These are phyloP conservation scores for Cylindrotheca fusiformis DNA, from an alignment of 108 stramenopile genomes.

Conservation along the genomic window DNA sequence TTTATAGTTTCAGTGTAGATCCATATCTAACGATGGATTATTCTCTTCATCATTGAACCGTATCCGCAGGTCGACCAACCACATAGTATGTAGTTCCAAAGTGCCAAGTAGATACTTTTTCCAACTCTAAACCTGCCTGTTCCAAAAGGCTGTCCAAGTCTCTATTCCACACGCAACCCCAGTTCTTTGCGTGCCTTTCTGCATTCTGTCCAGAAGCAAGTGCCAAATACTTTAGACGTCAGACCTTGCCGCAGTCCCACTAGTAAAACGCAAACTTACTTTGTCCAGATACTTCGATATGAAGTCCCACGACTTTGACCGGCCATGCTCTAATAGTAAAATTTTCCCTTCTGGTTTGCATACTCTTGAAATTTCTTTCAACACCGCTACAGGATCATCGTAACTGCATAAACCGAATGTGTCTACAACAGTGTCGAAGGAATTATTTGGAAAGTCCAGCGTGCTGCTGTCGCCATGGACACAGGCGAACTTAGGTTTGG, in stretches of 20 bases:
- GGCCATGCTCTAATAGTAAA: conserved; percentile 77
- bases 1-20: no score
- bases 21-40: no score
- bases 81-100: conserved; percentile 92
- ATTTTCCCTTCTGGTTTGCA: conserved; percentile 82
- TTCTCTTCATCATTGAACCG: background rate
- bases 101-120: conserved; percentile 61
- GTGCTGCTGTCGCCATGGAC: conserved; percentile 58
- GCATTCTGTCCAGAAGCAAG: conserved; percentile 33
- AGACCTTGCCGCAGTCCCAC: background rate
- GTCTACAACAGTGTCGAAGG: conserved; percentile 89
- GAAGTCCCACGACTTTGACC: conserved; percentile 56
- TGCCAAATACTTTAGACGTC: background rate
- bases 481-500: conserved; percentile 44
- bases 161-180: conserved; percentile 92
- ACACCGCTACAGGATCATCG: conserved; percentile 79
- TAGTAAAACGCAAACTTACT: background rate
- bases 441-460: conserved; percentile 48
- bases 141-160: conserved; percentile 75
- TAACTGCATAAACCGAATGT: conserved; percentile 92
- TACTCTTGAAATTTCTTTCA: conserved; percentile 82
- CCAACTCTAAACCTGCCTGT: conserved; percentile 58
- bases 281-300: conserved; percentile 67
- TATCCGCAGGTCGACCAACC: conserved; percentile 51
- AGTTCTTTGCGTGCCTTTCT: conserved; percentile 78